Base-by-base conservation (phyloP, 371 early-diverging fungal species). In the Mucor saturninus region DNA sequence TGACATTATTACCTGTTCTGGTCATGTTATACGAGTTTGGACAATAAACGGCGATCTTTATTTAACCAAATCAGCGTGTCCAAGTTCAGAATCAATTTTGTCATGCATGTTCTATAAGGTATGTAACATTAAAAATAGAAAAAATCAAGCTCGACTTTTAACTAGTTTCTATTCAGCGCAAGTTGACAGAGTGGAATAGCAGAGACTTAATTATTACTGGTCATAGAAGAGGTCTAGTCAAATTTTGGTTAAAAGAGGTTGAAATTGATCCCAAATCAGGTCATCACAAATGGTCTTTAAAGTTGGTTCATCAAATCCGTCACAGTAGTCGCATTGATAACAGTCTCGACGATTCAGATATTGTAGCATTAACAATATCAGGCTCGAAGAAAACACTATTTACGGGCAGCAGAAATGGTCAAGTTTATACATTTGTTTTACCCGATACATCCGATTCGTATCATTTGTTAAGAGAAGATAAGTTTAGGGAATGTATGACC, bases 11-110 rank as follows among this genome's bases (percentile, higher is more conserved):
- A 86, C 90, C 2, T 89, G 89, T 54, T 85, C 88, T 29, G 86
- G 85, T 1, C 73, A 84, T 35, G 67, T 77, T 9, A 63, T 91
- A 14, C 74, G 84, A 14, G 62, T 91, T 4, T 93, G 90, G 90
- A 83, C 80, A 3, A 81, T 93, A 38, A 93, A 93, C 70, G 93
- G 93, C 6, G 89, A 88, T 42, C 72, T 89, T 37, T 80, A 90
- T 29, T 50, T 86, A 10, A 71, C 81, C 37, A 86, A 84, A 53
- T 76, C 78, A 39, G 71, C 84, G 3, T 80, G 87, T 28, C 75
- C 85, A 52, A 77, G 80, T 46, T 79, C 84, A 7, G 88, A 86
- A 54, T 76, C 82, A 1, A 81, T 91, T 55, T 69, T 83, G 38
- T 83, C 84, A 21, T 83, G 86, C 61, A 61, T 77, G 11, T 84